Base-by-base conservation (phyloP, 2,329 filamentous ascomycete species). In the Calonectria multiphialidica region DNA sequence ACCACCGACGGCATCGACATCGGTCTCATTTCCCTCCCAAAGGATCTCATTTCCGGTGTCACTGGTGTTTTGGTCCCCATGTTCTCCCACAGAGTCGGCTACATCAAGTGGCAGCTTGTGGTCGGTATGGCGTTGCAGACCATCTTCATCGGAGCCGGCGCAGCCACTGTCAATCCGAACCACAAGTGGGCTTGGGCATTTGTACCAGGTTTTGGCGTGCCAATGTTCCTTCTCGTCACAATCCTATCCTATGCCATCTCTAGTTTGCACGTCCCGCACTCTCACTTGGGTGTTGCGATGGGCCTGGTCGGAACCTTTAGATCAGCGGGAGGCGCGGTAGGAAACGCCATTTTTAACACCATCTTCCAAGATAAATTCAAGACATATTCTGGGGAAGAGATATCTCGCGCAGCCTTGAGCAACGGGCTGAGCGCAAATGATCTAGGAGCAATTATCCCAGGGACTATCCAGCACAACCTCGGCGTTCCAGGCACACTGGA, bases 131-230 rank as follows among this genome's bases (percentile, higher is more conserved):
- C 16, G 2, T 25, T 72, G 25, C 73, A 74, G 15, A 61, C 72
- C 0, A 59, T 74, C 47, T 74, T 74, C 10, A 68, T 74, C 15
- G 72, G 50, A 0, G 73, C 73, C 5, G 42, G 68, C 1, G 72
- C 73, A 3, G 73, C 68, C 8, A 74, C 73, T 0, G 73, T 74
- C 16, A 74, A 74, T 25, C 73, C 73, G 1, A 74, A 74, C 35
- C 61, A 69, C 16, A 69, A 72, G 5, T 55, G 71, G 8, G 73
- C 73, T 7, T 74, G 72, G 72, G 69, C 68, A 12, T 74, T 74
- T 13, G 72, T 74, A 2, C 73, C 73, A 15, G 73, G 73, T 5
- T 57, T 57, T 13, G 53, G 53, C 5, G 53, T 57, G 1, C 53
- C 53, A 30, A 57, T 57, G 53, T 74, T 74, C 1, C 30, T 74